These are phyloP conservation scores for Castanea crenata DNA, from an alignment of 306 rosid species.

Conservation along the genomic window DNA sequence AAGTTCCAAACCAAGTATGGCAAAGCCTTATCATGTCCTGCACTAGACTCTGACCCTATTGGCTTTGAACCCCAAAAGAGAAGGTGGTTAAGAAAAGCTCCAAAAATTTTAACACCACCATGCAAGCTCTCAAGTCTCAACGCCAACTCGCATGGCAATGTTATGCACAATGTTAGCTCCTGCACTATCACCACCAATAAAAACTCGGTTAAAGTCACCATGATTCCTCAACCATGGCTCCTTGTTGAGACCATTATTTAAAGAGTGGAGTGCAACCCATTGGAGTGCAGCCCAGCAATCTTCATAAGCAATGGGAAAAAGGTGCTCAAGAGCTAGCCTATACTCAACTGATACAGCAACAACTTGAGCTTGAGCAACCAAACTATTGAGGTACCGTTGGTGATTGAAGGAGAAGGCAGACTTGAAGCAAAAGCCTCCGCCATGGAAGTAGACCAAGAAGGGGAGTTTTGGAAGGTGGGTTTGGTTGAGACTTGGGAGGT, in stretches of 20 bases:
- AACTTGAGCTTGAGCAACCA: conserved; percentile 41
- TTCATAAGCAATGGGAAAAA: conserved; percentile 40
- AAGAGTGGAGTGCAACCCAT: conserved; percentile 37
- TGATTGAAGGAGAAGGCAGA: conserved; percentile 52
- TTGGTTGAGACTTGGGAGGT: conserved; percentile 34
- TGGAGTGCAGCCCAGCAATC: conserved; percentile 45
- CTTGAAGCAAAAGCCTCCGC: conserved; percentile 39
- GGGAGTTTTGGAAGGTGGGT: conserved; percentile 27
- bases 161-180: conserved; percentile 49
- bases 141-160: conserved; percentile 42
- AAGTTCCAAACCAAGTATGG: conserved; percentile 28
- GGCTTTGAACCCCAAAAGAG: conserved; percentile 39
- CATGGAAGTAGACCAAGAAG: conserved; percentile 53
- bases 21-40: conserved; percentile 10
- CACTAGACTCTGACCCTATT: conserved; percentile 14
- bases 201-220: conserved; percentile 31
- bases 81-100: conserved; percentile 42
- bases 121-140: conserved; percentile 38
- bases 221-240: conserved; percentile 45
- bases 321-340: conserved; percentile 43
- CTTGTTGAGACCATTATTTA: background rate
- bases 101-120: conserved; percentile 25
- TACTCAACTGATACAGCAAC: conserved; percentile 56
- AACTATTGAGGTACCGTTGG: conserved; percentile 39
- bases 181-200: conserved; percentile 49